These are phyloP conservation scores for Linnemannia schmuckeri DNA, from an alignment of 192 early-diverging fungal genomes.

Conservation along the genomic window DNA sequence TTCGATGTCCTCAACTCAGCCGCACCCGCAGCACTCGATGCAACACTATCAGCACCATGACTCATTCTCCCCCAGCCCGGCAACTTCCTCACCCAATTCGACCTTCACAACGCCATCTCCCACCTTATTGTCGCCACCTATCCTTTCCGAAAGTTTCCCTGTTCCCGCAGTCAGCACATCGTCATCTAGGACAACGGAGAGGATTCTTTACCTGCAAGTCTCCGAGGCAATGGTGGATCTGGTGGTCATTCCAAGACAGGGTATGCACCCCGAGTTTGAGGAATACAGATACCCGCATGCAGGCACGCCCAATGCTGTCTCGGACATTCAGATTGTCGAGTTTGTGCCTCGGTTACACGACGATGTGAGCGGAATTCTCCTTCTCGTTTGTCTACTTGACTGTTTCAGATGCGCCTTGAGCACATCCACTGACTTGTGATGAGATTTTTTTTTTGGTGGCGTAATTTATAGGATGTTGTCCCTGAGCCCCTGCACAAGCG, in stretches of 20 bases:
- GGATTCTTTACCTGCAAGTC: conserved; percentile 71
- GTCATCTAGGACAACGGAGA: conserved; percentile 31
- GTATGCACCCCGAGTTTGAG: conserved; percentile 59
- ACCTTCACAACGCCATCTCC: background rate
- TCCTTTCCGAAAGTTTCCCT: background rate
- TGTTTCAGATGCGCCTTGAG: background rate
- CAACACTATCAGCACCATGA: conserved; percentile 1
- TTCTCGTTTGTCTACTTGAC: background rate
- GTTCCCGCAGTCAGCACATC: conserved; percentile 1
- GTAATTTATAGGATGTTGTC: conserved; percentile 32
- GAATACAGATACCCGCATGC: conserved; percentile 72
- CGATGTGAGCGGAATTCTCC: conserved; percentile 11
- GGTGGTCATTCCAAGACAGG: conserved; percentile 60
- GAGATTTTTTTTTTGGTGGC: background rate
- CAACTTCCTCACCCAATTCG: conserved; percentile 6
- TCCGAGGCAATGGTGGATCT: conserved; percentile 71
- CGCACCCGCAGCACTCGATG: background rate
- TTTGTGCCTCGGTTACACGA: conserved; percentile 55
- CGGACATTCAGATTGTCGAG: conserved; percentile 67
- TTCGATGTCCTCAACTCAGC: background rate
- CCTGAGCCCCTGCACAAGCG: conserved; percentile 59
- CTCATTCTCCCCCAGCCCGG: background rate
- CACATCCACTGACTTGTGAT: background rate
- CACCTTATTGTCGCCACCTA: conserved; percentile 14
- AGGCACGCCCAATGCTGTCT: conserved; percentile 69